Percentiles rank a stretch among this genome's conserved stretches.
These are phyloP conservation scores for Pythium aphanidermatum DNA, from an alignment of 352 stramenopile genomes.

Conservation along the genomic window DNA sequence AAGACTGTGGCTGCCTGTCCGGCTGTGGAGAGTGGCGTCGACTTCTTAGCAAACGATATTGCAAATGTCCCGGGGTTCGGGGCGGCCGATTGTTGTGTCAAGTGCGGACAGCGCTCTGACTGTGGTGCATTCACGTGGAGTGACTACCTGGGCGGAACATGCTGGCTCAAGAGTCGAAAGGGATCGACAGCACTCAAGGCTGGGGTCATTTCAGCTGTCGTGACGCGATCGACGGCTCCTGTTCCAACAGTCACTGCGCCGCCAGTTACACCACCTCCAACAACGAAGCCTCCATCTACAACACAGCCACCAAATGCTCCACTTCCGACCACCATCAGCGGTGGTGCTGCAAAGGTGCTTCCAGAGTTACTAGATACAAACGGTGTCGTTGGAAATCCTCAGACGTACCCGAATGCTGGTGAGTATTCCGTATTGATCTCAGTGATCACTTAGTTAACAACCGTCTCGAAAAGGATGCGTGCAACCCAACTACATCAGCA, in stretches of 20 bases:
- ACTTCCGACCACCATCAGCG: conserved; percentile 2
- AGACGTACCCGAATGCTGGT: conserved; percentile 34
- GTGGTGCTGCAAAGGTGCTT: not conserved
- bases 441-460: too few species aligned
- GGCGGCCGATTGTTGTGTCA: conserved; percentile 12
- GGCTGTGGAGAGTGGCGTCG: not conserved
- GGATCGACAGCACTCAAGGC: not conserved
- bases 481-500: conserved; percentile 64
- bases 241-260: conserved; percentile 3
- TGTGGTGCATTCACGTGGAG: conserved; percentile 32
- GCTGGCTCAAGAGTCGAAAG: conserved; percentile 39
- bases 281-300: not conserved
- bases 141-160: conserved; percentile 42
- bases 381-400: conserved; percentile 55
- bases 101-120: conserved; percentile 4
- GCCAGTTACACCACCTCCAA: conserved; percentile 2
- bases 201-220: conserved; percentile 4
- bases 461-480: conserved; percentile 45
- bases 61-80: not conserved
- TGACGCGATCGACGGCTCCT: too few species aligned
- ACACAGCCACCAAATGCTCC: not conserved
- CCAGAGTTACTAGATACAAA: conserved; percentile 34
- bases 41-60: conserved; percentile 10
- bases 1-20: conserved; percentile 20
- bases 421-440: too few species aligned